These are phyloP conservation scores for Polygonum aviculare DNA, from an alignment of 148 eudicot species.

Conservation along the genomic window DNA sequence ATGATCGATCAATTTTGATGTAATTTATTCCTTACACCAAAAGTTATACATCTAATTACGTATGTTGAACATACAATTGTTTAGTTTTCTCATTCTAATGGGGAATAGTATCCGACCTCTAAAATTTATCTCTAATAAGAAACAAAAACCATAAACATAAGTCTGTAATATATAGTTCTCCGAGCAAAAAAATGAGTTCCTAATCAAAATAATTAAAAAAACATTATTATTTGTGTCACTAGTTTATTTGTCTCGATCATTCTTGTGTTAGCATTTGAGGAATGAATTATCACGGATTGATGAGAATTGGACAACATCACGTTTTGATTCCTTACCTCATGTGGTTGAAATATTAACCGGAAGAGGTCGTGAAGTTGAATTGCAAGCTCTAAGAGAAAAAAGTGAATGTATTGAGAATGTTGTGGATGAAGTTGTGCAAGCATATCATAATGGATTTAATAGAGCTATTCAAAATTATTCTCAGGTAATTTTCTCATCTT, in stretches of 20 bases:
- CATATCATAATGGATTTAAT: conserved; percentile 92
- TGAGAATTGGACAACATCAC: conserved; percentile 86
- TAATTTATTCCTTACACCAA: not conserved
- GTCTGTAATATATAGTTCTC: not conserved
- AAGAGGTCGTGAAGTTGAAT: conserved; percentile 76
- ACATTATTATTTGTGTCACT: no score
- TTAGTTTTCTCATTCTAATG: not conserved
- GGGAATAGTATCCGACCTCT: not conserved
- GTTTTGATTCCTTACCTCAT: conserved; percentile 91
- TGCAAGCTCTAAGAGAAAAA: conserved; percentile 64
- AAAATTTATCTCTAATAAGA: not conserved
- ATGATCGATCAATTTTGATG: not conserved
- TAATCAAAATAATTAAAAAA: not conserved
- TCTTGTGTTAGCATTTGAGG: conserved; percentile 51
- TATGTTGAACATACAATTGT: not conserved
- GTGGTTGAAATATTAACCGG: conserved; percentile 90
- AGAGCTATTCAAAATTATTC: conserved; percentile 99
- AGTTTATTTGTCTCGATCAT: not conserved
- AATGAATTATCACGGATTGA: conserved; percentile 69
- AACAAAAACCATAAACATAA: not conserved
- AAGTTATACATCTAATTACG: not conserved
- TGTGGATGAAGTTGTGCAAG: conserved; percentile 97
- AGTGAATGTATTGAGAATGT: conserved; percentile 89
- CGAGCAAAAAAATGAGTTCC: no score
- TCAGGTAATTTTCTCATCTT: conserved; percentile 45